These are phyloP conservation scores for Cyberlindnera saturnus DNA, from an alignment of 805 yeast genomes.

Conservation along the genomic window DNA sequence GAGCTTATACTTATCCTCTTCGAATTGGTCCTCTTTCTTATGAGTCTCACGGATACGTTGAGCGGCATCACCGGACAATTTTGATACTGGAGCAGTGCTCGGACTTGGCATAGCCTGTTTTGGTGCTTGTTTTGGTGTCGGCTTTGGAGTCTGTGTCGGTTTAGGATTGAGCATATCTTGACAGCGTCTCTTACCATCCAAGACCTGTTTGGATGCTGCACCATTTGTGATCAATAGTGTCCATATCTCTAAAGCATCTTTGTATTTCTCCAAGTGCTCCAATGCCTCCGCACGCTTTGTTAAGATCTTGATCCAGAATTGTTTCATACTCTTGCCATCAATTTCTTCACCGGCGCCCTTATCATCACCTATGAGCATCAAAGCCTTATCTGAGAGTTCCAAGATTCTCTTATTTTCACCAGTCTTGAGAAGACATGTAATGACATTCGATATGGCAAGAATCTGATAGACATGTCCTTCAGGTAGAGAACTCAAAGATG, in stretches of 20 bases:
- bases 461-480: constrained; percentile 56
- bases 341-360: constrained; percentile 34
- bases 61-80: constrained; percentile 36
- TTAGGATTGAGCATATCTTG: constrained; percentile 55
- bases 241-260: constrained; percentile 58
- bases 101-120: constrained; percentile 5
- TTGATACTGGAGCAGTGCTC: constrained; percentile 8
- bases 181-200: constrained; percentile 85
- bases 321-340: constrained; percentile 53
- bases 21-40: constrained; percentile 38
- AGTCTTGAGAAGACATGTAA: constrained; percentile 55
- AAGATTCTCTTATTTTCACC: constrained; percentile 53
- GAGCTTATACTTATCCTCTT: constrained; percentile 51
- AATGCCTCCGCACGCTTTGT: constrained; percentile 75
- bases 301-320: constrained; percentile 68
- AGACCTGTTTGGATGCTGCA: constrained; percentile 48
- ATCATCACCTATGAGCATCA: constrained; percentile 28
- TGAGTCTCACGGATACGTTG: constrained; percentile 45
- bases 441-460: constrained; percentile 69
- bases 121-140: constrained; percentile 14
- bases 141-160: constrained; percentile 13
- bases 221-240: constrained; percentile 62
- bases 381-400: constrained; percentile 25
- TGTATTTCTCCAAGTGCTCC: constrained; percentile 70
- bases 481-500: constrained; percentile 55